Conservation (phyloP, 2,329 filamentous ascomycete species). For the Zasmidium citrigriseum region DNA sequence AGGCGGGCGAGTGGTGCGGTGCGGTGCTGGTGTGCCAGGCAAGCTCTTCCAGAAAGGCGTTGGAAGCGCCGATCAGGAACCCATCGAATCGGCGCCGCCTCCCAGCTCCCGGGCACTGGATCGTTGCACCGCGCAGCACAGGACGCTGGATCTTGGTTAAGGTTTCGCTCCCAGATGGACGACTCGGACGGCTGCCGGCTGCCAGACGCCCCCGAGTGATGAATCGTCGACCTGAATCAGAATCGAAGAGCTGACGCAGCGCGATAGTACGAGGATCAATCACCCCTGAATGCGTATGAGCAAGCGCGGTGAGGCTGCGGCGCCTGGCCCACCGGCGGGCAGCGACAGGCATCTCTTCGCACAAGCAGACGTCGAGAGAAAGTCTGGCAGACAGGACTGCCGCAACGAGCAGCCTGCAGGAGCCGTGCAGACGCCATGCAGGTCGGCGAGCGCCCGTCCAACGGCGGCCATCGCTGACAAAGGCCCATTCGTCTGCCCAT, state of each 20-base stretch:
- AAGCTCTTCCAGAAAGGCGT: conserved; percentile 25
- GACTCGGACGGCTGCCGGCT: conserved; percentile 17
- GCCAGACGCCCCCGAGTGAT: background rate
- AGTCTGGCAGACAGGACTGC: conserved; percentile 17
- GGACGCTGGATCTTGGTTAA: conserved; percentile 26
- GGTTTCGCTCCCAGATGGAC: conserved; percentile 21
- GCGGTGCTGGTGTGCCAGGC: conserved; percentile 21
- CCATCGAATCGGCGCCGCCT: conserved; percentile 31
- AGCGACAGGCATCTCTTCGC: conserved; percentile 15
- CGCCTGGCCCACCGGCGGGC: conserved; percentile 5
- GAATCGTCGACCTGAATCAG: background rate
- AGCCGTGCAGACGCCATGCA: conserved; percentile 31
- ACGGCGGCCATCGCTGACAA: conserved; percentile 10
- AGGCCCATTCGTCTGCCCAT: background rate
- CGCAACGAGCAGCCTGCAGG: conserved; percentile 30
- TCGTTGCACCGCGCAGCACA: conserved; percentile 25
- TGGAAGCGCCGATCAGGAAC: conserved; percentile 24
- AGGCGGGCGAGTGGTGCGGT: conserved; percentile 17
- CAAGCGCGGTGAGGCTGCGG: background rate
- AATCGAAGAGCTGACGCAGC: conserved; percentile 3
- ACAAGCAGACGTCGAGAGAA: conserved; percentile 11
- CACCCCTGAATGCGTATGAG: too few relatives aligned
- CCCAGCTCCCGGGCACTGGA: conserved; percentile 30
- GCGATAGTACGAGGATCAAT: too few relatives aligned
- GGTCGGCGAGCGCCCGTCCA: conserved; percentile 6